Evolutionary conservation across 495 filamentous ascomycete species (phyloP).

Genomic region (Penicillium salamii): DNA sequence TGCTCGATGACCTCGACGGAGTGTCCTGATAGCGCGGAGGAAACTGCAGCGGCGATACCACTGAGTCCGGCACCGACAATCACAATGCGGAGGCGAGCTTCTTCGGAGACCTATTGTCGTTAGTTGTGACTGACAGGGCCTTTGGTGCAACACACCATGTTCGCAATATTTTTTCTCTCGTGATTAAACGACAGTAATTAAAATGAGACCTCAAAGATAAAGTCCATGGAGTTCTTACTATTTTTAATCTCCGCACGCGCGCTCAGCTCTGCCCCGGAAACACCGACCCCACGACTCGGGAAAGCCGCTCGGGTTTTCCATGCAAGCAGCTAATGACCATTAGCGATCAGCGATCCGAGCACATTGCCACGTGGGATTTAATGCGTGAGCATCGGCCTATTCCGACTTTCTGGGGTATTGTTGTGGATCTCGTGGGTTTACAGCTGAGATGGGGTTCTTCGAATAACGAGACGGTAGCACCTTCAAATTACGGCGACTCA

Average conservation of each 20-base stretch:
- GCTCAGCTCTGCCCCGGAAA: neutral
- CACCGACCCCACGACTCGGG: neutral
- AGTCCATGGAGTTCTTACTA: neutral
- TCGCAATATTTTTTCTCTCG: neutral
- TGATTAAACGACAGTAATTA: neutral
- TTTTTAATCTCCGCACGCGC: neutral
- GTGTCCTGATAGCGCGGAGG: conserved; percentile 58
- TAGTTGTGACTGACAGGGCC: neutral
- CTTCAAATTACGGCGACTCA: no score
- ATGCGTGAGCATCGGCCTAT: no score
- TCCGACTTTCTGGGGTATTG: no score
- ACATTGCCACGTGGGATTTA: no score
- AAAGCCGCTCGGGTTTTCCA: neutral
- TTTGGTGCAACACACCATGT: neutral
- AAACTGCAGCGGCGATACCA: conserved; percentile 64
- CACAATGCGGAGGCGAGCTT: conserved; percentile 24
- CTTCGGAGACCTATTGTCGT: neutral
- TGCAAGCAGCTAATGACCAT: neutral
- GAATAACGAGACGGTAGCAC: no score
- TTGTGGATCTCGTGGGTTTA: no score
- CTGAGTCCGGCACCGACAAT: conserved; percentile 50
- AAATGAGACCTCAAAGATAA: neutral
- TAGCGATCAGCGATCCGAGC: neutral
- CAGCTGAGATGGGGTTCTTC: no score
- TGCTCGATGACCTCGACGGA: conserved; percentile 59